Percentiles rank a stretch among this genome's conserved stretches.
These are phyloP conservation scores for Uronychia setigera DNA, from an alignment of 73 alveolate species.

Conservation along the genomic window DNA sequence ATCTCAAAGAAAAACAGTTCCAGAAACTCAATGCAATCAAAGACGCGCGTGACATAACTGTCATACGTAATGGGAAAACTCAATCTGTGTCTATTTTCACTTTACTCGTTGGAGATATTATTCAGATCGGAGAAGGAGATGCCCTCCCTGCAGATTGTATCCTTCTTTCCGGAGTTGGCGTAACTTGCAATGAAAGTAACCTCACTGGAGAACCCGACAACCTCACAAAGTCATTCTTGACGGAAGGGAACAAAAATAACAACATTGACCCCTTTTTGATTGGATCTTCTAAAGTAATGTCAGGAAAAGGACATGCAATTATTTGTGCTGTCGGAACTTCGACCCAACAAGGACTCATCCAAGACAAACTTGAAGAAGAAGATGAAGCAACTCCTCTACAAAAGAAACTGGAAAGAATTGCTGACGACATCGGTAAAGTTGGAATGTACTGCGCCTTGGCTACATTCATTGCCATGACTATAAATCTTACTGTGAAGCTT, in stretches of 20 bases:
- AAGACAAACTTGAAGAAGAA: conserved; percentile 69
- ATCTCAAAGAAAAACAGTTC: conserved; percentile 88
- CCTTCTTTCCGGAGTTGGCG: conserved; percentile 78
- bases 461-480: conserved; percentile 82
- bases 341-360: conserved; percentile 82
- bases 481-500: conserved; percentile 63
- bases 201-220: conserved; percentile 95
- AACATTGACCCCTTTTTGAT: conserved; percentile 86
- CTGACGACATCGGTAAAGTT: conserved; percentile 89
- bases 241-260: conserved; percentile 63
- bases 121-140: conserved; percentile 90
- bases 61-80: conserved; percentile 85
- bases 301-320: conserved; percentile 89
- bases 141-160: conserved; percentile 95
- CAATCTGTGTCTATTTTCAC: conserved; percentile 72
- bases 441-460: conserved; percentile 84
- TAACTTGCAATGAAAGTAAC: conserved; percentile 90
- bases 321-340: conserved; percentile 94
- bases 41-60: conserved; percentile 75
- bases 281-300: conserved; percentile 83
- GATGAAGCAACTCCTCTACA: conserved; percentile 94
- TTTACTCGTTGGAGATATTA: conserved; percentile 93
- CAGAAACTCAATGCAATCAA: conserved; percentile 86
- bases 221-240: conserved; percentile 79
- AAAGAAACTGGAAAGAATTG: conserved; percentile 87